Base-by-base conservation (phyloP, 1,139 yeast species). In the Sugiyamaella grinbergsii region DNA sequence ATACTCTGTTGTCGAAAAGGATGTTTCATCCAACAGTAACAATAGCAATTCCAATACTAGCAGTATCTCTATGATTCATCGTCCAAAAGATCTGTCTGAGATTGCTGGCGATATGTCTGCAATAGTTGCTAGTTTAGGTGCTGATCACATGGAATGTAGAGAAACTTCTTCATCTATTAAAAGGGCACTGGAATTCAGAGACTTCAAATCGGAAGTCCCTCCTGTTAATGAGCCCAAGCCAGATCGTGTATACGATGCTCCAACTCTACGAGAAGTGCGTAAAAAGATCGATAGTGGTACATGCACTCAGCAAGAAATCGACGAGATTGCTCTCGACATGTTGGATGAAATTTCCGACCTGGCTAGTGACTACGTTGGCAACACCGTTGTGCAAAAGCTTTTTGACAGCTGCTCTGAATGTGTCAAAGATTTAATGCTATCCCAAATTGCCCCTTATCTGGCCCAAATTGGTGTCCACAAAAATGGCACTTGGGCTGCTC, bases 401-500 rank as follows among this genome's bases (percentile, higher is more conserved):
- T 91, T 91, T 63, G 85, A 87, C 49, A 72, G 78, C 49, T 80
- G 91, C 45, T 80, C 89, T 2, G 82, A 85, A 28, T 75, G 83
- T 5, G 76, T 90, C 51, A 87, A 88, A 64, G 84, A 86, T 60
- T 79, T 85, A 69, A 85, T 94, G 90, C 78, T 93, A 47, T 81
- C 85, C 62, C 81, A 80, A 59, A 81, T 94, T 47, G 76, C 86
- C 3, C 95, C 94, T 18, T 87, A 77, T 63, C 75, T 94, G 58
- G 87, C 97, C 1, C 95, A 90, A 62, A 84, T 93, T 74, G 94
- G 98, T 62, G 85, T 89, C 52, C 99, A 93, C 71, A 93, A 93
- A 65, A 93, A 94, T 68, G 99, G 99, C 56, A 93, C 99, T 3
- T 93, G 98, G 98, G 98, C 98, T 1, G 95, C 96, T 26, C 98